Base-by-base conservation (phyloP, 148 eudicot genomes). In the Cornus florida region DNA sequence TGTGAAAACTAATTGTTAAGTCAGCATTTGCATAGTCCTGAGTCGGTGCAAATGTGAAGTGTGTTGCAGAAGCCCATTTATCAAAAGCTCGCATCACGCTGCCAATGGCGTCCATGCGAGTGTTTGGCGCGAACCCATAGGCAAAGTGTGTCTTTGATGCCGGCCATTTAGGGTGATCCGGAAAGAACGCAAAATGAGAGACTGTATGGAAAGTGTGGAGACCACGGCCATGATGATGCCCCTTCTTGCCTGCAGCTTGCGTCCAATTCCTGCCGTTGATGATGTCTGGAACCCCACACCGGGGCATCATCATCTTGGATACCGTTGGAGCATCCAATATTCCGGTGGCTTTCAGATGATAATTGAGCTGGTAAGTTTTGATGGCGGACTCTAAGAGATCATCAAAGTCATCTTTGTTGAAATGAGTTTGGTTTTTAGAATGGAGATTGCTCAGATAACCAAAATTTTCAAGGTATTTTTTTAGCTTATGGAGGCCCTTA, bases 231-330 rank as follows among this genome's bases (percentile, higher is more conserved):
- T 28, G 28, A 28, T 28, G 28, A 28, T 28, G 28, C 28, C 28
- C 28, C 28, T 28, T 28, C 28, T 28, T 28, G 28, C 28, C 28
- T 28, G 28, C 28, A 28, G 28, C 28, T 28, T 28, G 53, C 82
- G 74, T 80, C 22, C 56, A 48, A n/a, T 57, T 80, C 10, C 67
- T 68, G 28, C 74, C 78, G 3, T 80, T 72, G 16, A 66, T 13
- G 14, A 77, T 82, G 16, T 82, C 84, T 7, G 77, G 53, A 2
- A 43, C 48, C 32, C 84, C 87, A 57, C 87, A 84, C 9, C 87
- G 79, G 23, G 87, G 82, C 69, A 10, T 33, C 31, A n/a, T 43
- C 87, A 84, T 84, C 31, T 23, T 75, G 4, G 87, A 59, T 28
- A 81, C 74, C 0, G 87, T 84, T 20, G 24, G 65, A 12, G 62